Evolutionary conservation across 257 asterid genomes (phyloP), one percentile per base, ranked within the genome.

Genomic region (Nyctanthes arbortristis): DNA sequence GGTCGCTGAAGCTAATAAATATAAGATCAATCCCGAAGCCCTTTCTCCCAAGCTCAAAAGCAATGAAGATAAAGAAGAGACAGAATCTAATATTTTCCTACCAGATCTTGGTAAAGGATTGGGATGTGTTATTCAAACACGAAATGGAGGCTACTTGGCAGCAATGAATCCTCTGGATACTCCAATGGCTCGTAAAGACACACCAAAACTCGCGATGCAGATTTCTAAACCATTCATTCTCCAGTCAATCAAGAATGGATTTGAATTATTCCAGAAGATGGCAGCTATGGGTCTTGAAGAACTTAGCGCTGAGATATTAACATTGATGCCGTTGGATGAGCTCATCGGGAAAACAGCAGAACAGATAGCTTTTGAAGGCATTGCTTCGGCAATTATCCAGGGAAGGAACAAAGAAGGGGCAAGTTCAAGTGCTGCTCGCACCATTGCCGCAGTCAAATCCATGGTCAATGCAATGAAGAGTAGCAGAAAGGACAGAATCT

Each of bases 301-400:
- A 40, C 77, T 93, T 30, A 81, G 86, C 7, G 83, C 93, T 7
- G 84, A 80, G 72, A 75, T 89, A 11, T 45, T 73, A 12, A 77
- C 96, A 3, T 45, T 84, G 75, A 93, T 89, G 99, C 87, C 90
- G 2, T 54, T 93, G 75, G 99, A 93, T 47, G 99, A 93, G 22
- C 89, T 93, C 5, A 61, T 59, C 7, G 97, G 99, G 0, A 91
- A 93, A 72, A 83, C 96, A 25, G 99, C 99, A 0, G 97, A 91
- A 78, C 91, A 89, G 71, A 86, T 93, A 22, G 99, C 99, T 0
- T 93, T 93, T 54, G 99, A 93, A 75, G 99, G 99, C 37, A 91
- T 93, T 39, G 96, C 97, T 20, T 85, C 93, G 1, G 91, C 93
- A 1, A 89, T 93, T 34, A 83, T 93, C 57, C 90, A 84, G 63